Percentiles rank a stretch among this genome's conserved stretches.
Conservation (phyloP, 1,139 yeast genomes). For the Debaryomyces subglobosus region DNA sequence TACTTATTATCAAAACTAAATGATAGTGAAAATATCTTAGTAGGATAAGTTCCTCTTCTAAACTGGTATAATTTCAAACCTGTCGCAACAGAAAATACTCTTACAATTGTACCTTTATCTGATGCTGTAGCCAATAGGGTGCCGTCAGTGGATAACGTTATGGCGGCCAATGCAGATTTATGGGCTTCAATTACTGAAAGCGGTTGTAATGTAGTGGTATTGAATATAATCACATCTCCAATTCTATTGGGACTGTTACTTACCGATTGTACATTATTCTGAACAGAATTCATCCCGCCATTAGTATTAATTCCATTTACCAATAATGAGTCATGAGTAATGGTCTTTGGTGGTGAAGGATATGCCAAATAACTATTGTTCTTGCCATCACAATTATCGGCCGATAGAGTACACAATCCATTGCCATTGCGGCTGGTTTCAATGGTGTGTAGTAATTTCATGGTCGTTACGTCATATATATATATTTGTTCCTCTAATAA, state of each 20-base stretch:
- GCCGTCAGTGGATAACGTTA: constrained; percentile 81
- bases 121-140: constrained; percentile 88
- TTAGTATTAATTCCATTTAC: constrained; percentile 49
- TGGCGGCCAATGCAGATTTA: constrained; percentile 78
- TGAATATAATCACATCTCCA: constrained; percentile 90
- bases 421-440: constrained; percentile 75
- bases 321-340: constrained; percentile 46
- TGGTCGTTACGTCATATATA: constrained; percentile 83
- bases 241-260: constrained; percentile 54
- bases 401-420: constrained; percentile 67
- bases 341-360: constrained; percentile 75
- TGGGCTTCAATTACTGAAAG: constrained; percentile 92
- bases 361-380: constrained; percentile 76
- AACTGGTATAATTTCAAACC: constrained; percentile 88
- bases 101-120: constrained; percentile 89
- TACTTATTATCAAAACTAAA: constrained; percentile 77
- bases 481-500: constrained; percentile 83
- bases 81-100: constrained; percentile 83
- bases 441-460: constrained; percentile 86
- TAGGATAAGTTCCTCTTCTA: constrained; percentile 92
- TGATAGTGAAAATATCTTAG: constrained; percentile 80
- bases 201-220: constrained; percentile 77
- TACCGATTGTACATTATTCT: constrained; percentile 48
- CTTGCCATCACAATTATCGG: constrained; percentile 41
- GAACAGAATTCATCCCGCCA: constrained; percentile 47